Evolutionary conservation across 73 alveolate species (phyloP).

Genomic region (Loxodes magnus): DNA sequence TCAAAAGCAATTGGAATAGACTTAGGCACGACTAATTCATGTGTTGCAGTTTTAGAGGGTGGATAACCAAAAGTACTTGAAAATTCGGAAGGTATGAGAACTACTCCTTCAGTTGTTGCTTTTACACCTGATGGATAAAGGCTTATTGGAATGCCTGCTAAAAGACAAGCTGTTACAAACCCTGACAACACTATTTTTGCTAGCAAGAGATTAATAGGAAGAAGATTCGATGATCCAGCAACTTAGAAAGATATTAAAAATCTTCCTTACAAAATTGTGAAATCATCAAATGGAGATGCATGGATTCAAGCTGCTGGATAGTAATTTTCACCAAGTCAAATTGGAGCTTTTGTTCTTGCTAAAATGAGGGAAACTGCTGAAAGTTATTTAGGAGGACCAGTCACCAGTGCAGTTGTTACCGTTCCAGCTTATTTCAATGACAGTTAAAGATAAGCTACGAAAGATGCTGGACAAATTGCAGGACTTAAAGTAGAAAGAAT

Average conservation of each 20-base stretch:
- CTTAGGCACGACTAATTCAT: slow-evolving; percentile 97
- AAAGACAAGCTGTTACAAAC: slow-evolving; percentile 47
- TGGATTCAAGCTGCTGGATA: slow-evolving; percentile 74
- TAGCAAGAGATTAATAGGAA: slow-evolving; percentile 61
- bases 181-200: slow-evolving; percentile 66
- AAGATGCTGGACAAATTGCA: slow-evolving; percentile 81
- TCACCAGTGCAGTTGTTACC: slow-evolving; percentile 83
- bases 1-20: slow-evolving; percentile 99
- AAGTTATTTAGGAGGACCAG: slow-evolving; percentile 59
- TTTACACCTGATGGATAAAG: slow-evolving; percentile 60
- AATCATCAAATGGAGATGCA: slow-evolving; percentile 78
- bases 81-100: slow-evolving; percentile 94
- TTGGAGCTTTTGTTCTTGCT: slow-evolving; percentile 42
- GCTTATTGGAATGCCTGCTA: slow-evolving; percentile 45
- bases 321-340: slow-evolving; percentile 46
- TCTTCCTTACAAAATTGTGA: slow-evolving; percentile 59
- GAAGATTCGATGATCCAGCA: slow-evolving; percentile 42
- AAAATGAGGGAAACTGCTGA: slow-evolving; percentile 72
- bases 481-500: slow-evolving; percentile 94
- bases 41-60: slow-evolving; percentile 94
- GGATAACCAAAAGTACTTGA: slow-evolving; percentile 85
- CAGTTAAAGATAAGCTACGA: slow-evolving; percentile 77
- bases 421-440: slow-evolving; percentile 96
- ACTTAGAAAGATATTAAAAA: slow-evolving; percentile 36
- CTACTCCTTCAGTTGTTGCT: slow-evolving; percentile 96